Conservation (phyloP, 257 asterid species). For the Salvia miltiorrhiza region DNA sequence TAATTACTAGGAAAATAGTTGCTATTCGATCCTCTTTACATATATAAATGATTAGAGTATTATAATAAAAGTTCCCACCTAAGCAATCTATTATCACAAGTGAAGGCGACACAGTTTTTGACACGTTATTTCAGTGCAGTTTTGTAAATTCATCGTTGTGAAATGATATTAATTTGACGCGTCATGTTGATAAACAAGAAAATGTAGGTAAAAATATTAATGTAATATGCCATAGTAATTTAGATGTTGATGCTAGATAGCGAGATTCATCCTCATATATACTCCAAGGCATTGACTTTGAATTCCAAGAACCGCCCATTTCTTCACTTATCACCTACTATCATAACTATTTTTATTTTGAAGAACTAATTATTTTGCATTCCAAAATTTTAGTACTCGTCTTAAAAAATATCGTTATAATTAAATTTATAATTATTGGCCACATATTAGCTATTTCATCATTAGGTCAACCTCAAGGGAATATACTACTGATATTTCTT, state of each 20-base stretch:
- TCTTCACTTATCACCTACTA: not conserved
- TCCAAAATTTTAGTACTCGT: no score
- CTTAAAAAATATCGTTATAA: no score
- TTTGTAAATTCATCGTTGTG: no score
- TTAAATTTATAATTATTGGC: no score
- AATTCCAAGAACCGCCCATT: not conserved
- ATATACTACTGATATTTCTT: not conserved
- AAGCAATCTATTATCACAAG: not conserved
- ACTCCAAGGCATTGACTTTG: not conserved
- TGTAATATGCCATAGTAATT: not conserved
- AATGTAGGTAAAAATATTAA: not conserved
- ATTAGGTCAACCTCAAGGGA: no score
- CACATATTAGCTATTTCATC: no score
- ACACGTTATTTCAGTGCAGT: not conserved
- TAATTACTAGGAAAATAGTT: no score
- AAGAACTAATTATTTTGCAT: no score
- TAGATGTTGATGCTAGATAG: not conserved
- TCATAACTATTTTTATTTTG: not conserved
- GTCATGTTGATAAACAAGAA: not conserved
- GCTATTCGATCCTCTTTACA: no score
- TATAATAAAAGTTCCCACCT: not conserved
- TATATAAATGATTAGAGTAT: no score
- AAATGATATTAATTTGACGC: no score
- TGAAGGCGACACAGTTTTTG: not conserved
- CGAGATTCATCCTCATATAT: not conserved